A percentile compares a stretch with the other conserved stretches of the same genome.
phyloP scores from a whole-genome alignment of 129 eudicot species.

The Flaveria sonorensis region DNA sequence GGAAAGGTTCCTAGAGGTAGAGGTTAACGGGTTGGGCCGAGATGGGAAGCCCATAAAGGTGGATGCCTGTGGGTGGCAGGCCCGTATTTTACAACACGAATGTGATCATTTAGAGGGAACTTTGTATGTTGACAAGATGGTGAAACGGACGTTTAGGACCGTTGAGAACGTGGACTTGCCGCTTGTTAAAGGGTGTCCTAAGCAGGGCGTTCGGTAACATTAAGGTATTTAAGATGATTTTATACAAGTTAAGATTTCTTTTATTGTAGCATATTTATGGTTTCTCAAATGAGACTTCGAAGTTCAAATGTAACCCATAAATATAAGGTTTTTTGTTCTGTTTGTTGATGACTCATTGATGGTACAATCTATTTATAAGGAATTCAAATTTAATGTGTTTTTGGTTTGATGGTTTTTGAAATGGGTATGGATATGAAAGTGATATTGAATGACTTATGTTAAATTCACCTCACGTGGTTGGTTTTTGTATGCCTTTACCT shows the following conservation, averaged over 20 bases:
- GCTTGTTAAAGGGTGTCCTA: slow-evolving; percentile 70
- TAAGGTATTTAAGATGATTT: neutral
- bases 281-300: neutral
- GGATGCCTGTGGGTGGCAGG: slow-evolving; percentile 92
- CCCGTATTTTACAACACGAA: slow-evolving; percentile 90
- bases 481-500: too few species aligned
- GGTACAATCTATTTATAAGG: neutral
- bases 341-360: neutral
- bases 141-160: slow-evolving; percentile 69
- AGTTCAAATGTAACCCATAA: neutral
- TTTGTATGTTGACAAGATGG: slow-evolving; percentile 79
- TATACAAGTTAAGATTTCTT: slow-evolving; percentile 1
- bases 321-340: neutral
- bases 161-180: slow-evolving; percentile 72
- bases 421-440: neutral
- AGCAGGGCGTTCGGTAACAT: slow-evolving; percentile 55
- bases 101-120: slow-evolving; percentile 87
- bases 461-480: too few species aligned
- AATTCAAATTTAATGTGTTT: neutral
- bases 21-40: slow-evolving; percentile 72
- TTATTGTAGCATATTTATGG: slow-evolving; percentile 5
- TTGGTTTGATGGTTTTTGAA: neutral
- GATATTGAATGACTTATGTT: too few species aligned
- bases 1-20: slow-evolving; percentile 74
- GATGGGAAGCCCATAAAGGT: slow-evolving; percentile 70